phyloP scores from a whole-genome alignment of 106 monocot genomes.

The Allium sativum region DNA sequence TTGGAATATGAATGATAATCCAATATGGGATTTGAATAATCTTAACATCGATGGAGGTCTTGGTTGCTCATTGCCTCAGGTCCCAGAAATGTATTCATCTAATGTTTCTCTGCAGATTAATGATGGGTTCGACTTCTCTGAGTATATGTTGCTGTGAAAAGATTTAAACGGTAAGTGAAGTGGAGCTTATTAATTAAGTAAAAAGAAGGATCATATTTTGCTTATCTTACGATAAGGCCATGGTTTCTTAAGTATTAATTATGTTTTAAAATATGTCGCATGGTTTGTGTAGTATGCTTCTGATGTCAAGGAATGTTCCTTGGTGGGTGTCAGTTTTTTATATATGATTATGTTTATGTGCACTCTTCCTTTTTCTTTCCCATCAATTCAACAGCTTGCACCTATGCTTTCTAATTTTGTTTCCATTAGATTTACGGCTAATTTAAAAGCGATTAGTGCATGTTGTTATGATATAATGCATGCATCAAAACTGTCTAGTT shows the following conservation, averaged over 20 bases:
- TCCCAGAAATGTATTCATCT: constrained; percentile 12
- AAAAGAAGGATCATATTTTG: too few relatives aligned
- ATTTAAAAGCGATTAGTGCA: too few relatives aligned
- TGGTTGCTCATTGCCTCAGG: constrained; percentile 11
- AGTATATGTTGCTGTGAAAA: constrained; percentile 7
- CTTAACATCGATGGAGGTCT: background rate
- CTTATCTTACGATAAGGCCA: too few relatives aligned
- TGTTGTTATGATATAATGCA: too few relatives aligned
- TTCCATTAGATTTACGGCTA: too few relatives aligned
- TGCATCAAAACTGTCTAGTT: too few relatives aligned
- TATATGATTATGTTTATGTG: background rate
- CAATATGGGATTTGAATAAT: constrained; percentile 1
- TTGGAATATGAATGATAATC: constrained; percentile 2
- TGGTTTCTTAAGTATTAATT: too few relatives aligned
- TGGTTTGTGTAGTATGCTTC: background rate
- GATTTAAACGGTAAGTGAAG: background rate
- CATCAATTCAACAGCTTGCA: too few relatives aligned
- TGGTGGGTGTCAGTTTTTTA: background rate
- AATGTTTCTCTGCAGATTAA: constrained; percentile 14
- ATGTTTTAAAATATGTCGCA: background rate
- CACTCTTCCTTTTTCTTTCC: too few relatives aligned
- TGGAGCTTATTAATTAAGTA: too few relatives aligned
- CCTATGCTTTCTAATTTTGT: too few relatives aligned
- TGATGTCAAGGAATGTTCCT: constrained; percentile 3
- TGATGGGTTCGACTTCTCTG: constrained; percentile 15